These are phyloP conservation scores for Flaveria brownii DNA, from an alignment of 129 eudicot genomes.

Conservation along the genomic window DNA sequence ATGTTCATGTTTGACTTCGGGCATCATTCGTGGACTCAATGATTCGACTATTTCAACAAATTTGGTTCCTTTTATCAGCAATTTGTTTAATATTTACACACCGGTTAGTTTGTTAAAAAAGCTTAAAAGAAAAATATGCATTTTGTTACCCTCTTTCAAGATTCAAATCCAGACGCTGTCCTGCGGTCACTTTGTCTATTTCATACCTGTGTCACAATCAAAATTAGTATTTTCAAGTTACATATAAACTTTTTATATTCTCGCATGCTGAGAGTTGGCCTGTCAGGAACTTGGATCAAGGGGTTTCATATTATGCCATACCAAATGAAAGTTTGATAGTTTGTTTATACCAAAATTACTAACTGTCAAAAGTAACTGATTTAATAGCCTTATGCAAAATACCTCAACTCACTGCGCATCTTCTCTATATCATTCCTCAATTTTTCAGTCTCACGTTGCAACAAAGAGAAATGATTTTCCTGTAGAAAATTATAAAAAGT, in stretches of 20 bases:
- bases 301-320: not conserved
- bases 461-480: constrained; percentile 83
- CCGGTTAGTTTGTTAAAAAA: not conserved
- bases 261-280: not conserved
- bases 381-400: constrained; percentile 32
- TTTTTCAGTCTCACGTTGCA: constrained; percentile 90
- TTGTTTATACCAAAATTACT: not conserved
- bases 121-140: not conserved
- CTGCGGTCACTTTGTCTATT: constrained; percentile 94
- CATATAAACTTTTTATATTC: not conserved
- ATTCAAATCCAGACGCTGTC: constrained; percentile 94
- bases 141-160: constrained; percentile 81
- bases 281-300: not conserved
- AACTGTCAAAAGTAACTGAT: not conserved
- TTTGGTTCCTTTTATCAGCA: constrained; percentile 4
- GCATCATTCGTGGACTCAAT: not conserved
- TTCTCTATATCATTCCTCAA: constrained; percentile 86
- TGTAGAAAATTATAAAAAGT: constrained; percentile 31
- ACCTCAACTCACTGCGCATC: constrained; percentile 96
- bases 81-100: not conserved
- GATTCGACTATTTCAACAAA: not conserved
- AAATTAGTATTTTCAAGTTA: not conserved
- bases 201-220: constrained; percentile 63
- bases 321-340: not conserved
- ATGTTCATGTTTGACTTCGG: not conserved